These are phyloP conservation scores for Mimosa bimucronata DNA, from an alignment of 306 rosid species.

Conservation along the genomic window DNA sequence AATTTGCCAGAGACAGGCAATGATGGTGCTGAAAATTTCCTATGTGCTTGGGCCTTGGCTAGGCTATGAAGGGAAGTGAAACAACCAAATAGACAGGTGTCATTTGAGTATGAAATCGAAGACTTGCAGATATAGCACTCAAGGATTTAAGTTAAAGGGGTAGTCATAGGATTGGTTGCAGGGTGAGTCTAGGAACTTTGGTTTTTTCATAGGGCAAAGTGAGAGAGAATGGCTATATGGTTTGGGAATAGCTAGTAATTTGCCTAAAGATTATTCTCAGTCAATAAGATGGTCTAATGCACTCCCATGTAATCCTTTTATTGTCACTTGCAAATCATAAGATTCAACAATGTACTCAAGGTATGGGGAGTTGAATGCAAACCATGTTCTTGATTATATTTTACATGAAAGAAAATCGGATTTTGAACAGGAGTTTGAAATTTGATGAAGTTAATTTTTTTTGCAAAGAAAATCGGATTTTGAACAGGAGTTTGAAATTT, in stretches of 20 bases:
- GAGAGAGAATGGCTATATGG: neutral
- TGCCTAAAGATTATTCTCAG: neutral
- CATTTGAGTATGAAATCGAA: conserved; percentile 25
- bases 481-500: neutral
- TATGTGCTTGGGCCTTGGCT: conserved; percentile 29
- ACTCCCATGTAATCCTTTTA: neutral
- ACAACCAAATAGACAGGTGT: conserved; percentile 30
- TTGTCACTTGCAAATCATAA: neutral
- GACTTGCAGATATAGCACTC: neutral
- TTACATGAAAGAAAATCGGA: neutral
- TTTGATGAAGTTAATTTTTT: neutral
- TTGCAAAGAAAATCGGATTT: neutral
- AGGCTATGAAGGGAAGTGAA: conserved; percentile 27
- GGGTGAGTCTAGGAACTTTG: neutral
- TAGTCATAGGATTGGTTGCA: neutral
- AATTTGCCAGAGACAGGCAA: neutral
- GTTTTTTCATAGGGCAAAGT: conserved; percentile 26
- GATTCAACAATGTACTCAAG: neutral
- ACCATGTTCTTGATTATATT: neutral
- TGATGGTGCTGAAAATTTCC: conserved; percentile 43
- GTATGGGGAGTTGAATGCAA: neutral
- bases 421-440: neutral
- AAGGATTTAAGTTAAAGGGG: neutral
- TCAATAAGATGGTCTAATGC: neutral
- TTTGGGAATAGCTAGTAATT: neutral